Conservation (phyloP, 805 yeast genomes). For the Nakazawaea laoshanensis region DNA sequence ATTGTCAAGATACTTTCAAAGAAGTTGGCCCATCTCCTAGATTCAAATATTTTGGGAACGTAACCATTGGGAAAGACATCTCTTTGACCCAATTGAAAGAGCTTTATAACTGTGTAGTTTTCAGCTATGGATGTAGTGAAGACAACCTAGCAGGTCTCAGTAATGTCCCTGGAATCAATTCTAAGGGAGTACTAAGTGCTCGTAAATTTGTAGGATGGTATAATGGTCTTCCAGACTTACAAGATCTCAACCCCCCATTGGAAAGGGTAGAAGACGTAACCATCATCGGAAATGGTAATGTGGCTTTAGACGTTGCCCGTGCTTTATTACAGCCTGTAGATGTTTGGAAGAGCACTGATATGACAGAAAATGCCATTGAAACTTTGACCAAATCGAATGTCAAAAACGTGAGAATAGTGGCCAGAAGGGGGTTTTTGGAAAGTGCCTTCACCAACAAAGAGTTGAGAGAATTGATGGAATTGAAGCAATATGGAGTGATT, state of each 20-base stretch:
- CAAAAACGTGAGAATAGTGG: slow-evolving; percentile 64
- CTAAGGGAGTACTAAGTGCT: slow-evolving; percentile 69
- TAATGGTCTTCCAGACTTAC: slow-evolving; percentile 73
- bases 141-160: slow-evolving; percentile 42
- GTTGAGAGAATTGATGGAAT: slow-evolving; percentile 70
- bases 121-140: slow-evolving; percentile 76
- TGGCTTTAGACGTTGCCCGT: slow-evolving; percentile 86
- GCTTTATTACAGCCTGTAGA: slow-evolving; percentile 53
- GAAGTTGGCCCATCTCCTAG: slow-evolving; percentile 30
- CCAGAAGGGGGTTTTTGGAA: slow-evolving; percentile 77
- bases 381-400: slow-evolving; percentile 45
- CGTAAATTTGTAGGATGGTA: slow-evolving; percentile 93
- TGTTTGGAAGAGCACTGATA: slow-evolving; percentile 66
- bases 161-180: slow-evolving; percentile 47
- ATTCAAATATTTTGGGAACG: slow-evolving; percentile 66
- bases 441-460: slow-evolving; percentile 92
- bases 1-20: slow-evolving; percentile 67
- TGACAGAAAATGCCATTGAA: slow-evolving; percentile 50
- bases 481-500: slow-evolving; percentile 36
- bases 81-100: slow-evolving; percentile 37
- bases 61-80: slow-evolving; percentile 56
- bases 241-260: slow-evolving; percentile 46
- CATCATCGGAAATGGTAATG: slow-evolving; percentile 95
- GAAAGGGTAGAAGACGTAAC: slow-evolving; percentile 54
- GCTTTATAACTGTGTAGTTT: slow-evolving; percentile 63